phyloP scores from a whole-genome alignment of 257 asterid species.

The Rauvolfia tetraphylla region DNA sequence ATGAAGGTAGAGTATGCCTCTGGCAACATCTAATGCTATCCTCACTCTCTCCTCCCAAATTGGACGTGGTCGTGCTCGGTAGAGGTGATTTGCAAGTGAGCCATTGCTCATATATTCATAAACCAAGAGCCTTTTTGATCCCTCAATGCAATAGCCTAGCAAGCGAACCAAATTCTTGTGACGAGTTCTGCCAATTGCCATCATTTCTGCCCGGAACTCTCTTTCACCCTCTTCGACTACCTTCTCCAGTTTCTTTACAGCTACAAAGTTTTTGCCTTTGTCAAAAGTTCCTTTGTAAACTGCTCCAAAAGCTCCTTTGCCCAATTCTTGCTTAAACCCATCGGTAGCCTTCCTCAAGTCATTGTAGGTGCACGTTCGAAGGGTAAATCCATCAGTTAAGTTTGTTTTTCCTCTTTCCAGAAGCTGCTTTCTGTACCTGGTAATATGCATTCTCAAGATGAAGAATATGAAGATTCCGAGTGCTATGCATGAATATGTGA shows the following conservation, averaged over 20 bases:
- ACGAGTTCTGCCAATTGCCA: constrained; percentile 26
- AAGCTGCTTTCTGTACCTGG: constrained; percentile 19
- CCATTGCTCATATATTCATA: constrained; percentile 33
- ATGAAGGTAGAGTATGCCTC: constrained; percentile 29
- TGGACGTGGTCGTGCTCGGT: neutral
- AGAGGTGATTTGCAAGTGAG: constrained; percentile 23
- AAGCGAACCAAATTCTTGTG: constrained; percentile 28
- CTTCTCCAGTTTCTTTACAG: constrained; percentile 28
- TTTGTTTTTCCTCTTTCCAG: constrained; percentile 18
- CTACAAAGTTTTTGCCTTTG: constrained; percentile 21
- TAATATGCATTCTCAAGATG: constrained; percentile 13
- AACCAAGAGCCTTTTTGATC: constrained; percentile 22
- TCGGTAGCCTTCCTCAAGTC: constrained; percentile 23
- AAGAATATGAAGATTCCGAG: constrained; percentile 16
- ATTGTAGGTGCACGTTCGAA: constrained; percentile 20
- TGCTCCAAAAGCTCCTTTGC: constrained; percentile 25
- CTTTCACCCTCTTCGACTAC: constrained; percentile 30
- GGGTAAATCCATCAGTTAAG: constrained; percentile 21
- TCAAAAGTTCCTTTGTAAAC: constrained; percentile 25
- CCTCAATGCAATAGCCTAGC: constrained; percentile 26
- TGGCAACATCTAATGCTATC: constrained; percentile 27
- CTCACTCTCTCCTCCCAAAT: constrained; percentile 21
- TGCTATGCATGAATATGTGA: constrained; percentile 13
- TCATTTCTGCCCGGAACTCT: constrained; percentile 27
- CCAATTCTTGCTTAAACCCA: constrained; percentile 25